Evolutionary conservation across 2,329 filamentous ascomycete species (phyloP), one percentile per base, ranked within the genome.

Genomic region (Venturia pyrina): DNA sequence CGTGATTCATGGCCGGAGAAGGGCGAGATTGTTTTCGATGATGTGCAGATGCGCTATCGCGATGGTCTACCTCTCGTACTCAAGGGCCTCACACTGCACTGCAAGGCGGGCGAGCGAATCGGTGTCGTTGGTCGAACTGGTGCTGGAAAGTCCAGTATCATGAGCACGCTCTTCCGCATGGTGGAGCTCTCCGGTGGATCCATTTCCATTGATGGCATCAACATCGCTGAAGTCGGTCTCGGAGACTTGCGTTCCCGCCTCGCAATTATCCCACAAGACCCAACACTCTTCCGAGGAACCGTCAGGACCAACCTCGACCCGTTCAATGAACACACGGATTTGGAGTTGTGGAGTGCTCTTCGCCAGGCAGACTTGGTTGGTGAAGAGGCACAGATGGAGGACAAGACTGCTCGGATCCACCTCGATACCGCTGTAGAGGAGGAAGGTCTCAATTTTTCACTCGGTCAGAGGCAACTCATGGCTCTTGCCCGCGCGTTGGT

Each of bases 391-490:
- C 72, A 74, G 15, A 78, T 81, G 60, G 74, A 77, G 13, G 77
- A 82, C 65, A 76, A 78, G 66, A 74, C 77, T n/a, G 76, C 76
- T 11, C 86, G 89, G 66, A 89, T 96, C 68, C 87, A 91, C 69
- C 87, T 99, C 28, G 93, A 98, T 76, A 89, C 85, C 19, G 73
- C 86, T 1, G 93, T 98, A 2, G 92, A 97, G 71, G 95, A 98
- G 74, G 93, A 97, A 78, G 95, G 95, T 0, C 83, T 96, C 68
- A 98, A 98, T 77, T 97, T 96, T 80, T 96, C 91, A 0, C 87
- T 98, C 11, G 93, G 93, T 7, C 93, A 98, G 78, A 87, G 95
- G 3, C 95, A 98, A 77, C 85, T 98, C 62, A 96, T 98, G 89
- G 95, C 95, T 0, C 83, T 99, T 0, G 93, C 93, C 0, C 87